phyloP scores from a whole-genome alignment of 2,329 filamentous ascomycete genomes.

The Sclerotinia subarctica region DNA sequence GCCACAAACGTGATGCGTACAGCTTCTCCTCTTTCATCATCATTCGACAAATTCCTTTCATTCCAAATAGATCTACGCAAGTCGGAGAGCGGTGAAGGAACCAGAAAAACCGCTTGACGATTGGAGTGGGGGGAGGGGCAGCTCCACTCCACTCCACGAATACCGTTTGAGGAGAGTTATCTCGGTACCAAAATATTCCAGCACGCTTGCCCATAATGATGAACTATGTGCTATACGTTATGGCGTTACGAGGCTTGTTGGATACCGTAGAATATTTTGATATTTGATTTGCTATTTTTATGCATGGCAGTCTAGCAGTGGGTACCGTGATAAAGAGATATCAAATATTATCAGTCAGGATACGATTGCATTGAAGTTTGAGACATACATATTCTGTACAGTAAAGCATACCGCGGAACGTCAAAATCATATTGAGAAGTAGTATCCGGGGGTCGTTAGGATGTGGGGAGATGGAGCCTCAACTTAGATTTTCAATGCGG shows the following conservation, averaged over 20 bases:
- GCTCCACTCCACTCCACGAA: constrained; percentile 9
- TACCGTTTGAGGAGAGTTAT: not conserved
- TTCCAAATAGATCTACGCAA: constrained; percentile 11
- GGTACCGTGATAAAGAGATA: not conserved
- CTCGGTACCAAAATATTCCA: constrained; percentile 4
- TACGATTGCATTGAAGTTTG: not conserved
- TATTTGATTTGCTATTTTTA: not conserved
- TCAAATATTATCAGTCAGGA: not conserved
- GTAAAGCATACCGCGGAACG: constrained; percentile 1
- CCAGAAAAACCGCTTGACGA: constrained; percentile 2
- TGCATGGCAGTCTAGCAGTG: not conserved
- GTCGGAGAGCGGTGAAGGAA: constrained; percentile 12
- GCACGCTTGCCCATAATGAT: not conserved
- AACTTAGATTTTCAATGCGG: not conserved
- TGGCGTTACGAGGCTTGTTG: not conserved
- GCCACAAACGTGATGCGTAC: not conserved
- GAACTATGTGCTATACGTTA: not conserved
- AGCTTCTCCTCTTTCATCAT: not conserved
- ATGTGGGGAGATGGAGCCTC: constrained; percentile 8
- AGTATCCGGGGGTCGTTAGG: not conserved
- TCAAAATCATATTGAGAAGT: not conserved
- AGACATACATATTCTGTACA: not conserved
- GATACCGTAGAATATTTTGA: not conserved
- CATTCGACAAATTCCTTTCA: not conserved
- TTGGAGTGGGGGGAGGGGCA: constrained; percentile 9